Conservation (phyloP, 2,329 filamentous ascomycete genomes). For the Sphaerulina vaccinii region DNA sequence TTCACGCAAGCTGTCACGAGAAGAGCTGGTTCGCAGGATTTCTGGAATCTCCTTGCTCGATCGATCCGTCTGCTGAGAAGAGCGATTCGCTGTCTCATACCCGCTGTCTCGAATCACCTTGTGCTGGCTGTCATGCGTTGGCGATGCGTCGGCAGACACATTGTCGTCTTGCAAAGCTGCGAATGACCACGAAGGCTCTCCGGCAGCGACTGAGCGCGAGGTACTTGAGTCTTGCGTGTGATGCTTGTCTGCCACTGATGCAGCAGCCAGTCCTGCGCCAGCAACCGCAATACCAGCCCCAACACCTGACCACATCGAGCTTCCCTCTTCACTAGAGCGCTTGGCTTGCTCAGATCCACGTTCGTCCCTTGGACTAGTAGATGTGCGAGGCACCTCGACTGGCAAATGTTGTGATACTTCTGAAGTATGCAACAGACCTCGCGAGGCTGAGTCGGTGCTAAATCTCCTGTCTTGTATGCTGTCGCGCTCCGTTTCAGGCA, state of each 20-base stretch:
- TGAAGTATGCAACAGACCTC: constrained; percentile 28
- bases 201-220: neutral
- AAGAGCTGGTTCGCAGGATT: constrained; percentile 25
- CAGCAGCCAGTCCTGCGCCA: constrained; percentile 1
- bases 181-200: constrained; percentile 27
- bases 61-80: constrained; percentile 22
- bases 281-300: constrained; percentile 7
- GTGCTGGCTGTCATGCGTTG: constrained; percentile 16
- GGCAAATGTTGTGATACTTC: constrained; percentile 31
- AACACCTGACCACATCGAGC: constrained; percentile 7
- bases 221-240: neutral
- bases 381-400: constrained; percentile 14
- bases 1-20: constrained; percentile 32
- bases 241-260: neutral
- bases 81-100: constrained; percentile 38
- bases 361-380: neutral
- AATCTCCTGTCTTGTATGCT: constrained; percentile 6
- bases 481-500: constrained; percentile 1
- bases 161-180: constrained; percentile 14
- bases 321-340: neutral
- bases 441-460: constrained; percentile 5
- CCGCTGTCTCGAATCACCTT: constrained; percentile 44
- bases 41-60: constrained; percentile 19
- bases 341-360: neutral
- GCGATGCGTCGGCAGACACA: neutral